Evolutionary conservation across 495 filamentous ascomycete species (phyloP), one percentile per base, ranked within the genome.

Genomic region (Pyrenopolyporus hunteri): DNA sequence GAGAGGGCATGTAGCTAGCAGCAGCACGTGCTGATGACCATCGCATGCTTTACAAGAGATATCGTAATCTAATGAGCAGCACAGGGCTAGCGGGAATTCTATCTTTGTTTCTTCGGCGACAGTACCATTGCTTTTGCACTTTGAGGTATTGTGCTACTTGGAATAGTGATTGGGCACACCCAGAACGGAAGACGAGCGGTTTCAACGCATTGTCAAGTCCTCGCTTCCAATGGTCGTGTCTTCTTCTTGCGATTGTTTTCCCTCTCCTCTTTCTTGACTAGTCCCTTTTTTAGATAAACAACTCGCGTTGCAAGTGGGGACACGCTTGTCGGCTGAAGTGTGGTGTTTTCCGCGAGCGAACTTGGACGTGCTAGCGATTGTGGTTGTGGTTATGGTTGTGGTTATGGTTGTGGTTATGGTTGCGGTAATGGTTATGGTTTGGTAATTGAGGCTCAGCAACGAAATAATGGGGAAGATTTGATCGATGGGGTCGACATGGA

Each of bases 51-150:
- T 5, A 20, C 29, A 3, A 7, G n/a, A 19, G 20, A 32, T 19
- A 4, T 16, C 19, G 29, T 17, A 1, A 16, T n/a, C 33, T 2
- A 2, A 16, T 4, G 40, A 9, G 22, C 19, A 14, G 33, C 23
- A 17, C 5, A 10, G 3, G 28, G n/a, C n/a, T n/a, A n/a, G n/a
- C n/a, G n/a, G n/a, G n/a, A n/a, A n/a, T n/a, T n/a, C n/a, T n/a
- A n/a, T n/a, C n/a, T n/a, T n/a, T n/a, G n/a, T n/a, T n/a, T n/a
- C n/a, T n/a, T 56, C 7, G 9, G 49, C 26, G 14, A 42, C 10
- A 31, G 17, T 67, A 66, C 63, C 63, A 66, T 66, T 60, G 37
- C 57, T 66, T 61, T 35, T 56, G 26, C 22, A 17, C 45, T 37
- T 39, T 50, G 43, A 32, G 40, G 28, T 29, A 19, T 54, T 17